These are phyloP conservation scores for Leccinum barrowsii DNA, from an alignment of 768 basidiomycete species.

Conservation along the genomic window DNA sequence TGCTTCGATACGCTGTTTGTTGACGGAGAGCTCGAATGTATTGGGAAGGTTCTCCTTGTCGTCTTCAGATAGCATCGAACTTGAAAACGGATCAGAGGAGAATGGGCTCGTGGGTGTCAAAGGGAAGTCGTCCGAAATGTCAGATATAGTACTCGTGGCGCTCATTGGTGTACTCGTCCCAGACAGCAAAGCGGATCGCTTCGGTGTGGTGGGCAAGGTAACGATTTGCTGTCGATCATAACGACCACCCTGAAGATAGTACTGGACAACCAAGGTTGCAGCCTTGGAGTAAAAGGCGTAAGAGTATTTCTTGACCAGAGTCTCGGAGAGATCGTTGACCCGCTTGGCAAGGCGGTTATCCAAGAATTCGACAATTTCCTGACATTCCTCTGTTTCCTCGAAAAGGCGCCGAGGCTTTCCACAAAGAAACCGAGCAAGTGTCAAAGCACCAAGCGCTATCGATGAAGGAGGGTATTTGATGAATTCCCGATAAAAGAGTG, in stretches of 20 bases:
- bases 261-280: constrained; percentile 89
- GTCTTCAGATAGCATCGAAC: constrained; percentile 58
- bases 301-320: constrained; percentile 97
- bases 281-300: constrained; percentile 96
- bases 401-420: constrained; percentile 72
- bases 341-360: constrained; percentile 84
- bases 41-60: constrained; percentile 81
- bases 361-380: constrained; percentile 81
- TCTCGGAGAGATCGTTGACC: constrained; percentile 91
- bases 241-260: constrained; percentile 85
- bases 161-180: constrained; percentile 72
- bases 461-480: constrained; percentile 80
- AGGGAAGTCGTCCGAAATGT: constrained; percentile 81
- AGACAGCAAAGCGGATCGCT: constrained; percentile 38
- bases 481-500: constrained; percentile 96
- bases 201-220: constrained; percentile 63
- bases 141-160: constrained; percentile 67
- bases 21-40: constrained; percentile 68
- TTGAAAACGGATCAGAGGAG: constrained; percentile 45
- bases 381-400: constrained; percentile 81
- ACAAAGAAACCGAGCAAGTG: constrained; percentile 85
- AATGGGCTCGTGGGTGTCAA: constrained; percentile 74
- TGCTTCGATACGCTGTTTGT: constrained; percentile 64
- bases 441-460: constrained; percentile 86
- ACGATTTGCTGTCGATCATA: constrained; percentile 48